phyloP scores from a whole-genome alignment of 1,139 yeast species.

The Tardiomyces depauwii region DNA sequence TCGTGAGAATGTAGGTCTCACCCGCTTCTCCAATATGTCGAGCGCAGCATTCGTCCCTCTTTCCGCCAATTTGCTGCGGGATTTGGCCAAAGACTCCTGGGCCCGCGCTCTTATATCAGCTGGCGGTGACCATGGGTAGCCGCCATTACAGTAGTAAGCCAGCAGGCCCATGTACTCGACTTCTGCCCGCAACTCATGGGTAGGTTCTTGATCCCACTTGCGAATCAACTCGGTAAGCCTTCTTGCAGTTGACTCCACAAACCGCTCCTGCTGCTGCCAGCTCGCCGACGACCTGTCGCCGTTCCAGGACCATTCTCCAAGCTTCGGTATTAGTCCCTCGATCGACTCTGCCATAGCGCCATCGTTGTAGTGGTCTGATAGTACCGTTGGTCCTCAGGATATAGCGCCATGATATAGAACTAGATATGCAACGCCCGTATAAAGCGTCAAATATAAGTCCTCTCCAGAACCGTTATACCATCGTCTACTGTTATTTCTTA shows the following conservation, averaged over 20 bases:
- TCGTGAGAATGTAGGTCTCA: constrained; percentile 6
- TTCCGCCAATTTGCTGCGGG: not conserved
- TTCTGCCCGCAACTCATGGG: too few species aligned
- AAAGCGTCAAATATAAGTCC: too few species aligned
- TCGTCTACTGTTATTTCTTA: too few species aligned
- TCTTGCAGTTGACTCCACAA: not conserved
- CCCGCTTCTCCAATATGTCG: not conserved
- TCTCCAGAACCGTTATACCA: too few species aligned
- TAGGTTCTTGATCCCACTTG: not conserved
- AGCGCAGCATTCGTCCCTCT: too few species aligned
- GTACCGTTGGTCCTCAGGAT: too few species aligned
- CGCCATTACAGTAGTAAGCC: not conserved
- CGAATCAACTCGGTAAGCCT: not conserved
- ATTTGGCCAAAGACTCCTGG: too few species aligned
- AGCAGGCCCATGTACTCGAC: not conserved
- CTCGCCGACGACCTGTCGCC: not conserved
- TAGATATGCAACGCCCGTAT: too few species aligned
- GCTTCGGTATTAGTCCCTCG: not conserved
- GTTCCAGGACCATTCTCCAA: not conserved
- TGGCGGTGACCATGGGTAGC: not conserved
- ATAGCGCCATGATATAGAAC: too few species aligned
- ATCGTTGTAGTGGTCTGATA: too few species aligned
- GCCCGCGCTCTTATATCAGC: constrained; percentile 1
- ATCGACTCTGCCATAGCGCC: too few species aligned
- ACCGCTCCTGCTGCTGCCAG: not conserved